phyloP scores from a whole-genome alignment of 495 filamentous ascomycete species.

The Clohesyomyces aquaticus region DNA sequence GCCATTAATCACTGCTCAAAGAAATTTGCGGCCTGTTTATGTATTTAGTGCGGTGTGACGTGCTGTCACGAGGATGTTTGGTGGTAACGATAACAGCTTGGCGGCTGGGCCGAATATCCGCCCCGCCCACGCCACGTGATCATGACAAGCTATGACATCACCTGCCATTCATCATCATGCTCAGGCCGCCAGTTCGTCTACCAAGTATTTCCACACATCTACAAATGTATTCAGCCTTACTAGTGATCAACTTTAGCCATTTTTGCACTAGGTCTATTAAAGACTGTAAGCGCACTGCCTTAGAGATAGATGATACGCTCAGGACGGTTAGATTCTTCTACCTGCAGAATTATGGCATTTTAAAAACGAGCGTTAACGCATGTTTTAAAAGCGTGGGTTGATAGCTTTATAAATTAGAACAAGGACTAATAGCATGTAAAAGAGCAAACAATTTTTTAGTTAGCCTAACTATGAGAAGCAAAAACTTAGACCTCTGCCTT shows the following conservation, averaged over 20 bases:
- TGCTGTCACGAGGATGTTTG: too few relatives aligned
- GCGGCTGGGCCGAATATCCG: too few relatives aligned
- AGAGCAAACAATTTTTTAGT: slow-evolving; percentile 3
- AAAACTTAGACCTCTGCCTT: neutral
- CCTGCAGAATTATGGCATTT: slow-evolving; percentile 2
- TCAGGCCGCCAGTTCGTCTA: neutral
- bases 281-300: neutral
- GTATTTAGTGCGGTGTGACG: too few relatives aligned
- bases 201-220: neutral
- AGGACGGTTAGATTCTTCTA: neutral
- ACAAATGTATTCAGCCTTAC: neutral
- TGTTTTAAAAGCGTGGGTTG: neutral
- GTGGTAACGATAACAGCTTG: too few relatives aligned
- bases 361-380: neutral
- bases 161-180: neutral
- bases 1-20: too few relatives aligned
- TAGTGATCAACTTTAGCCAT: neutral
- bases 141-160: too few relatives aligned
- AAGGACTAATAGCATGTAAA: neutral
- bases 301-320: neutral
- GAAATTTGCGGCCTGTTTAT: too few relatives aligned
- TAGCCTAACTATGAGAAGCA: neutral
- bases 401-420: neutral
- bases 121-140: too few relatives aligned
- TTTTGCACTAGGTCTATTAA: slow-evolving; percentile 3